Evolutionary conservation across 106 monocot species (phyloP).

Genomic region (Acorus calamus): DNA sequence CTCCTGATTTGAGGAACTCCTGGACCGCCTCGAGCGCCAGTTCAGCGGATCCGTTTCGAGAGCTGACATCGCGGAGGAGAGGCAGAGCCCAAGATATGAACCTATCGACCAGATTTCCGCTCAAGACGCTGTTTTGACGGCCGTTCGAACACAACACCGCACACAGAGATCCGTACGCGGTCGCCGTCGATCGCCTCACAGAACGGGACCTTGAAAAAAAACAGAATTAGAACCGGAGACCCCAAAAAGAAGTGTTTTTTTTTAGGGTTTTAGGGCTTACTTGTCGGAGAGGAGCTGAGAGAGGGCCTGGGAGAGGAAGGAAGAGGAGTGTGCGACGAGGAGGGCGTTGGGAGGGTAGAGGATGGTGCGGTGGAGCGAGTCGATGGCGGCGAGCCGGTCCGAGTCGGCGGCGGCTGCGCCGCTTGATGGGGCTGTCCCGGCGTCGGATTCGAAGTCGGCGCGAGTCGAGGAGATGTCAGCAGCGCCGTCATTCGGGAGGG

Average conservation of each 20-base stretch:
- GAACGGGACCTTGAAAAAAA: constrained; percentile 47
- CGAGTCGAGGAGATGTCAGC: no score
- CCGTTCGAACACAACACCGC: constrained; percentile 42
- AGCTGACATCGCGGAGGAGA: constrained; percentile 30
- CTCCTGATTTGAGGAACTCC: constrained; percentile 51
- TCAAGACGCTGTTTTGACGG: constrained; percentile 15
- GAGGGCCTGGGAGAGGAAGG: constrained; percentile 72
- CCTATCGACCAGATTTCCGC: constrained; percentile 30
- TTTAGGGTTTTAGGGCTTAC: constrained; percentile 16
- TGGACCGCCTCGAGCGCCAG: constrained; percentile 54
- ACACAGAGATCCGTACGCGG: constrained; percentile 62
- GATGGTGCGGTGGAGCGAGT: constrained; percentile 58
- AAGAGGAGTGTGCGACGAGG: constrained; percentile 52
- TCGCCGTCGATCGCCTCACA: constrained; percentile 59
- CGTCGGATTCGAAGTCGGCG: not conserved
- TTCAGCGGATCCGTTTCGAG: constrained; percentile 20
- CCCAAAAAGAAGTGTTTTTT: no score
- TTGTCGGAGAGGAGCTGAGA: constrained; percentile 74
- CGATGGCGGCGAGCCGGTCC: constrained; percentile 48
- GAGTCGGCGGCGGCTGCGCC: constrained; percentile 28
- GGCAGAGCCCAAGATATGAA: constrained; percentile 79
- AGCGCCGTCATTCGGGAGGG: no score
- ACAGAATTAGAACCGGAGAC: not conserved
- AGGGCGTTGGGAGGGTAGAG: constrained; percentile 59
- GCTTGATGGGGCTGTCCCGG: constrained; percentile 8